Evolutionary conservation across 805 yeast genomes (phyloP).

Genomic region (Starmerella sp.): DNA sequence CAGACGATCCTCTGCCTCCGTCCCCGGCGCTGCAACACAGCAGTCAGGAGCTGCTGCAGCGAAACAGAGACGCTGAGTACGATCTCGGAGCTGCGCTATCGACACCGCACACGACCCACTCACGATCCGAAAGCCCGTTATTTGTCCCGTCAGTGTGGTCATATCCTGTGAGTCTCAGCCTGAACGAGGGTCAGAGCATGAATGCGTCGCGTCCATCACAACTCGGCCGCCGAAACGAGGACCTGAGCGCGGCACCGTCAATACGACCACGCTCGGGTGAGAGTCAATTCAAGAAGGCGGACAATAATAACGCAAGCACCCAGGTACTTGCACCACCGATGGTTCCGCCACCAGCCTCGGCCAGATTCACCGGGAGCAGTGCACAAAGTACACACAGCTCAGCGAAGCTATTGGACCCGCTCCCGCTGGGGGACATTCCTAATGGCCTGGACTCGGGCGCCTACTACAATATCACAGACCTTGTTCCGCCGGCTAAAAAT

Average conservation of each 20-base stretch:
- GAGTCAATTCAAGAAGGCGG: not conserved
- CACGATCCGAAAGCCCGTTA: not conserved
- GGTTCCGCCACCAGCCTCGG: no score
- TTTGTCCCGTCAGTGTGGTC: not conserved
- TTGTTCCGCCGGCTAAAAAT: not conserved
- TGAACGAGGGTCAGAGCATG: not conserved
- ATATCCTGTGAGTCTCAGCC: not conserved
- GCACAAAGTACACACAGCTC: not conserved
- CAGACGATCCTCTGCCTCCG: not conserved
- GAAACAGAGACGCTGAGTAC: not conserved
- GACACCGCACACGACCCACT: not conserved
- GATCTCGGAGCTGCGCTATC: not conserved
- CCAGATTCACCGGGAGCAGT: not conserved
- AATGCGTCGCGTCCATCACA: not conserved
- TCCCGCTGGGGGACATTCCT: not conserved
- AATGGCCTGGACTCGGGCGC: not conserved
- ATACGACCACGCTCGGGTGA: not conserved
- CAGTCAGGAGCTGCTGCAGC: not conserved
- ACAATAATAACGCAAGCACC: not conserved
- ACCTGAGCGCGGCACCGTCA: not conserved
- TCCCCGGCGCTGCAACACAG: not conserved
- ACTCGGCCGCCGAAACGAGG: not conserved
- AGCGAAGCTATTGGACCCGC: not conserved
- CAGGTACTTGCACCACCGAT: no score
- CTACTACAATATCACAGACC: not conserved